Conservation (phyloP, 176 grass and related monocot species). For the Dactylis glomerata region DNA sequence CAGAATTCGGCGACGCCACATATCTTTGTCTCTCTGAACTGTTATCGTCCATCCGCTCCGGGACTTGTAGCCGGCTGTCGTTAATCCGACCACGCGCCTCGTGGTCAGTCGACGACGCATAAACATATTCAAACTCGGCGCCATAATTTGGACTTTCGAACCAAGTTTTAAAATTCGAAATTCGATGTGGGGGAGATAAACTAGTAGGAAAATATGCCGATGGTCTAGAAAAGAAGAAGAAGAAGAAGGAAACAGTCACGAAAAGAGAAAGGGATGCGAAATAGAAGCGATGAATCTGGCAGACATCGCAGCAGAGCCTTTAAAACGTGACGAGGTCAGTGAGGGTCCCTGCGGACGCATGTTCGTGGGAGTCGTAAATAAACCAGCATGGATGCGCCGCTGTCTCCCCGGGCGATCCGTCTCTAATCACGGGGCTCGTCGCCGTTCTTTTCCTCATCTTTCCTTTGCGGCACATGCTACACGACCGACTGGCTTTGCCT, state of each 20-base stretch:
- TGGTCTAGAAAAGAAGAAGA: not conserved
- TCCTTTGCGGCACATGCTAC: not conserved
- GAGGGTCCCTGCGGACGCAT: not conserved
- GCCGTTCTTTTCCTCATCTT: not conserved
- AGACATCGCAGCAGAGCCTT: not conserved
- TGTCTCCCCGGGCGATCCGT: not conserved
- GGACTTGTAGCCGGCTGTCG: not conserved
- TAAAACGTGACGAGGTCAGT: not conserved
- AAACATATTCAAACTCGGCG: not conserved
- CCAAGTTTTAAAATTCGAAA: not conserved
- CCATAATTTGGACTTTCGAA: too few relatives aligned
- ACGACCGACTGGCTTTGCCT: not conserved
- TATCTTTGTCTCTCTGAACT: not conserved
- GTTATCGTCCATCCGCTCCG: not conserved
- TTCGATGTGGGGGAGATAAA: not conserved
- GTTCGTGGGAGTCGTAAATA: not conserved
- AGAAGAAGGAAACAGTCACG: not conserved
- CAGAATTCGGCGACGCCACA: not conserved
- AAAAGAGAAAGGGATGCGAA: not conserved
- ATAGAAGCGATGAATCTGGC: not conserved
- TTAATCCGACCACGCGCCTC: not conserved
- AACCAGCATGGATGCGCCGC: not conserved
- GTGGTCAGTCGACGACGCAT: not conserved
- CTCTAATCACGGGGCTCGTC: not conserved
- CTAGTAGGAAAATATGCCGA: not conserved